Percentiles rank a stretch among this genome's conserved stretches.
phyloP scores from a whole-genome alignment of 2,329 filamentous ascomycete species.

The Dothidotthia symphoricarpi region DNA sequence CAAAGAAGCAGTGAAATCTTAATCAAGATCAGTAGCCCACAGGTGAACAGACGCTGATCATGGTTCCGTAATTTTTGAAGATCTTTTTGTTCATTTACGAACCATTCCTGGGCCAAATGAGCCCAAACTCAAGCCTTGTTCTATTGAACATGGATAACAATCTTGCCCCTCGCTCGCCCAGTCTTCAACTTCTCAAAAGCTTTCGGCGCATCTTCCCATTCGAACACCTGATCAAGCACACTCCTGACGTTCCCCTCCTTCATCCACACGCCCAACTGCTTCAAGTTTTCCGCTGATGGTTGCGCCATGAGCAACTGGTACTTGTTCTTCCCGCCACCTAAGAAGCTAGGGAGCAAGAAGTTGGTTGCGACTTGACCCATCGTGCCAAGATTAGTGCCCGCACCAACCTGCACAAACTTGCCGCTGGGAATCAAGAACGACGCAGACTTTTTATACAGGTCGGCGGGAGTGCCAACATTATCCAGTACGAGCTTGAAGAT shows the following conservation, averaged over 20 bases:
- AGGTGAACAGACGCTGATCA: too few relatives aligned
- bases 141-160: constrained; percentile 48
- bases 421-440: constrained; percentile 52
- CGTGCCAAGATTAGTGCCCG: constrained; percentile 14
- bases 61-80: too few relatives aligned
- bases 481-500: constrained; percentile 58
- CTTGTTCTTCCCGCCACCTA: constrained; percentile 53
- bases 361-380: constrained; percentile 38
- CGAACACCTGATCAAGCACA: constrained; percentile 56
- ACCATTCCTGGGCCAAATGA: too few relatives aligned
- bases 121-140: constrained; percentile 4
- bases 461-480: constrained; percentile 53
- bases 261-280: constrained; percentile 55
- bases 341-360: constrained; percentile 45
- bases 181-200: constrained; percentile 60
- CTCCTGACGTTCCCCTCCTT: constrained; percentile 58
- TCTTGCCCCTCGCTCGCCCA: constrained; percentile 58
- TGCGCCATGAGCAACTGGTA: constrained; percentile 43
- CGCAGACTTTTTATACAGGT: constrained; percentile 56
- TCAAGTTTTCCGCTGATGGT: constrained; percentile 48
- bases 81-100: too few relatives aligned
- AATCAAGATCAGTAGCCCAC: too few relatives aligned
- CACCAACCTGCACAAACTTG: constrained; percentile 46
- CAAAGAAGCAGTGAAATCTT: too few relatives aligned
- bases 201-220: constrained; percentile 56